Evolutionary conservation across 1,139 yeast genomes (phyloP).

Genomic region (Geotrichum aggregatum): DNA sequence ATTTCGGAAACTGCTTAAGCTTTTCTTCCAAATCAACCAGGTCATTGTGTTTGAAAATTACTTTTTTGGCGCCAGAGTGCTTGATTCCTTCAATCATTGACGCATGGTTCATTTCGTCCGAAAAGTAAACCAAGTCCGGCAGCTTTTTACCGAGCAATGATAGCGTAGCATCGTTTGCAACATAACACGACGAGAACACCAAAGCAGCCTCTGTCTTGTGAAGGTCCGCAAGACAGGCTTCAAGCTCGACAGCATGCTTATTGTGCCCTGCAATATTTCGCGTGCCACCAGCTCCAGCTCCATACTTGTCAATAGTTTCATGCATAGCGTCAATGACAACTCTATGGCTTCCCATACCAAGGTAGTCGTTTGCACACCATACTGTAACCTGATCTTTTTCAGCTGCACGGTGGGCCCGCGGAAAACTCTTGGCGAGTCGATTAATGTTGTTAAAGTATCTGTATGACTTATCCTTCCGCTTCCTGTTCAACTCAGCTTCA

Average conservation of each 20-base stretch:
- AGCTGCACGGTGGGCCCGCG: conserved; percentile 75
- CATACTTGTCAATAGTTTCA: conserved; percentile 76
- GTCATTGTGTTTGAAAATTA: conserved; percentile 88
- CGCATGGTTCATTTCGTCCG: conserved; percentile 93
- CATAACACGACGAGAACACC: conserved; percentile 92
- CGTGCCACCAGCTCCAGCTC: conserved; percentile 99
- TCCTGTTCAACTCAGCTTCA: conserved; percentile 59
- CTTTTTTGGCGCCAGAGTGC: conserved; percentile 84
- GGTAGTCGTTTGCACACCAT: conserved; percentile 97
- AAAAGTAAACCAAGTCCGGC: conserved; percentile 83
- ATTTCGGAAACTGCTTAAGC: conserved; percentile 73
- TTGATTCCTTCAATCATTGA: conserved; percentile 95
- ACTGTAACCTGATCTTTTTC: conserved; percentile 86
- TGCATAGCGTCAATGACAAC: conserved; percentile 74
- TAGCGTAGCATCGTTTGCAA: conserved; percentile 95
- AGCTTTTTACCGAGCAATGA: conserved; percentile 86
- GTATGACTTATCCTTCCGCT: conserved; percentile 85
- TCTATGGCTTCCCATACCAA: conserved; percentile 86
- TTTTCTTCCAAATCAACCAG: conserved; percentile 71
- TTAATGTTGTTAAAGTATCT: conserved; percentile 95
- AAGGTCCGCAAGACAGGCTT: conserved; percentile 78
- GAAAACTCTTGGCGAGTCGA: conserved; percentile 89
- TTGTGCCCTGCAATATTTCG: conserved; percentile 98
- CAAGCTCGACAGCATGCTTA: conserved; percentile 77
- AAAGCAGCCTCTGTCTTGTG: conserved; percentile 95